phyloP scores from a whole-genome alignment of 495 filamentous ascomycete genomes.

The Neurospora sp. region DNA sequence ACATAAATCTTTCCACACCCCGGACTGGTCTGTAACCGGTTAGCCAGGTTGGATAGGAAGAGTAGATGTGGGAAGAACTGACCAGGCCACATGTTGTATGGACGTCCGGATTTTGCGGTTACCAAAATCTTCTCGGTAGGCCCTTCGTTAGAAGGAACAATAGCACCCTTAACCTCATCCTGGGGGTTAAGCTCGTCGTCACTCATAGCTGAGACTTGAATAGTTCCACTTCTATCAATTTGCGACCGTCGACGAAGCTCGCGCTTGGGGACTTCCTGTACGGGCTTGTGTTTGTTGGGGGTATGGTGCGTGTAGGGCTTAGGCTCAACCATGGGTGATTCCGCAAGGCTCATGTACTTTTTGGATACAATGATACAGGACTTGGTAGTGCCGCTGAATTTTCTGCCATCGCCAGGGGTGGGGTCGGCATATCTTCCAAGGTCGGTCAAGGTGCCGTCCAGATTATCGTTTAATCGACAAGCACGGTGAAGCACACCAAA shows the following conservation, averaged over 20 bases:
- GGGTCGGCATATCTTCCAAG: constrained; percentile 9
- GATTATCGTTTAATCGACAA: constrained; percentile 15
- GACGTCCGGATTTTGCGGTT: constrained; percentile 10
- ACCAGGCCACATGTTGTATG: constrained; percentile 12
- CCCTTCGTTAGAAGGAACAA: background rate
- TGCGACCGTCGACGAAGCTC: background rate
- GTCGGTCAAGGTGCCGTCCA: constrained; percentile 19
- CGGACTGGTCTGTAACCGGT: background rate
- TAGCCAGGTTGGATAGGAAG: background rate
- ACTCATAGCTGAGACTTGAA: background rate
- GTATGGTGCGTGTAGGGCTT: background rate
- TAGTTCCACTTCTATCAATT: background rate
- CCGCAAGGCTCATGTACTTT: constrained; percentile 2
- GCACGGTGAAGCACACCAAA: constrained; percentile 15
- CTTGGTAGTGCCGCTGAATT: constrained; percentile 1
- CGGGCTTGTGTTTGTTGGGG: background rate
- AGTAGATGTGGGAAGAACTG: background rate
- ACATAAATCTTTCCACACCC: background rate
- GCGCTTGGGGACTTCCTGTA: background rate
- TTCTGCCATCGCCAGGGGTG: background rate
- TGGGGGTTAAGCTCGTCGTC: background rate
- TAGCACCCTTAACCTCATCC: background rate
- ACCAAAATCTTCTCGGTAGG: background rate
- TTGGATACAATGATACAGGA: constrained; percentile 11
- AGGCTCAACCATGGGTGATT: constrained; percentile 6